Conservation (phyloP, 2,329 filamentous ascomycete species). For the Rugonectria rugulosa region DNA sequence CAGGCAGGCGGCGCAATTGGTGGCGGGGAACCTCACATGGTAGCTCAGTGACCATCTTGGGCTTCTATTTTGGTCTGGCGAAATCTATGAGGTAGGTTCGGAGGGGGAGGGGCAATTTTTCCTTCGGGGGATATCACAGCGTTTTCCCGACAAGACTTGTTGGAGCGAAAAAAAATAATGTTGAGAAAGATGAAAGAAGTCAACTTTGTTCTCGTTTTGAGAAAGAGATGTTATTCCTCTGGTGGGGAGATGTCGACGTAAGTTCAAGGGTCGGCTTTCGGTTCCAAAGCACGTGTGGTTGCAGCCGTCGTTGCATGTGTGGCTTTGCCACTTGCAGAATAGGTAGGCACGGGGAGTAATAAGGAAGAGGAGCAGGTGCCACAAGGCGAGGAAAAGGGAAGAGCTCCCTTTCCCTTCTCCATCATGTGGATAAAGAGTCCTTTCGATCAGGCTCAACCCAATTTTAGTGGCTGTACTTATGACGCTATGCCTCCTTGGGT, state of each 20-base stretch:
- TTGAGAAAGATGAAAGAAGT: neutral
- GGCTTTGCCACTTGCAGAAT: constrained; percentile 6
- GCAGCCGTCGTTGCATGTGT: constrained; percentile 1
- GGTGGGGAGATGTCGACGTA: constrained; percentile 7
- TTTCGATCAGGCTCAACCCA: constrained; percentile 13
- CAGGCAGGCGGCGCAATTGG: constrained; percentile 26
- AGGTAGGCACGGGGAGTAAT: neutral
- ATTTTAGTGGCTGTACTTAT: constrained; percentile 36
- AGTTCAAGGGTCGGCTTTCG: constrained; percentile 1
- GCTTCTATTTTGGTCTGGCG: neutral
- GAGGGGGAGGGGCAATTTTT: no score
- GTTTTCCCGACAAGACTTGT: no score
- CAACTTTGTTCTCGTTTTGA: neutral
- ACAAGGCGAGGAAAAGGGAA: neutral
- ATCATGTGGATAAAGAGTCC: constrained; percentile 5
- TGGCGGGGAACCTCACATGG: constrained; percentile 51
- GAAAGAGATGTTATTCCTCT: neutral
- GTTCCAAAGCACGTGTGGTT: constrained; percentile 14
- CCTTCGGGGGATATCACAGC: no score
- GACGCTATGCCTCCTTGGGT: constrained; percentile 32
- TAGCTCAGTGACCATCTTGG: constrained; percentile 56
- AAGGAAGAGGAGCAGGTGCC: neutral
- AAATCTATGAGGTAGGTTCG: neutral
- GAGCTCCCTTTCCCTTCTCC: no score
- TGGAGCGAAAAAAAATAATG: constrained; percentile 1